Evolutionary conservation across 2,329 filamentous ascomycete species (phyloP).

Genomic region (Aspergillus udagawae): DNA sequence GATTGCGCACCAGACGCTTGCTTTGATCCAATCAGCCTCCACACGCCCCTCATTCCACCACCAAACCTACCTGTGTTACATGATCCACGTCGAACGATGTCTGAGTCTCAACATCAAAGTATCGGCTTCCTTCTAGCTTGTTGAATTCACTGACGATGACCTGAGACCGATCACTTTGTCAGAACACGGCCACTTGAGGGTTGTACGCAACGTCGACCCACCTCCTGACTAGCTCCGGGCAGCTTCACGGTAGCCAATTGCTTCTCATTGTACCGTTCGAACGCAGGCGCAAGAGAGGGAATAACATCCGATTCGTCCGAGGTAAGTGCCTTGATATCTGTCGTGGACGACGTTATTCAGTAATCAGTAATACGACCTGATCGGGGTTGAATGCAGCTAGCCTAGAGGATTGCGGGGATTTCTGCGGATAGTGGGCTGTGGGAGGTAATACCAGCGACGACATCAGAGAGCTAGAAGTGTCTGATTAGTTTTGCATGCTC

Average conservation of each 20-base stretch:
- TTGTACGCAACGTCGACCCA: constrained; percentile 37
- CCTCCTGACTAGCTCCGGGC: constrained; percentile 76
- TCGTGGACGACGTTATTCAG: constrained; percentile 6
- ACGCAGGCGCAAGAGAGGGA: constrained; percentile 72
- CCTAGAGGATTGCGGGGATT: neutral
- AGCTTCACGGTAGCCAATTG: constrained; percentile 88
- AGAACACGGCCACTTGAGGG: constrained; percentile 6
- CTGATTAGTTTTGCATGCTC: constrained; percentile 11
- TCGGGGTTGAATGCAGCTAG: neutral
- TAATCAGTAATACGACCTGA: constrained; percentile 9
- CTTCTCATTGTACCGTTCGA: constrained; percentile 93
- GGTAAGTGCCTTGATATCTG: constrained; percentile 88
- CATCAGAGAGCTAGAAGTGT: constrained; percentile 70
- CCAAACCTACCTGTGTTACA: constrained; percentile 59
- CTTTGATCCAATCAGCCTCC: constrained; percentile 36
- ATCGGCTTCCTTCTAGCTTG: constrained; percentile 71
- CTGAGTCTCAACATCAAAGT: constrained; percentile 85
- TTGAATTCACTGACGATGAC: constrained; percentile 83
- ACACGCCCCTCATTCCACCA: neutral
- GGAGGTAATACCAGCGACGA: constrained; percentile 67
- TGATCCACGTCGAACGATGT: constrained; percentile 90
- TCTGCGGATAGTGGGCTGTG: constrained; percentile 1
- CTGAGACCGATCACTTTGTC: constrained; percentile 32
- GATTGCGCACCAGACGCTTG: constrained; percentile 81
- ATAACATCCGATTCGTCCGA: constrained; percentile 64